These are phyloP conservation scores for Hysterangium stoloniferum DNA, from an alignment of 768 basidiomycete genomes.

Conservation along the genomic window DNA sequence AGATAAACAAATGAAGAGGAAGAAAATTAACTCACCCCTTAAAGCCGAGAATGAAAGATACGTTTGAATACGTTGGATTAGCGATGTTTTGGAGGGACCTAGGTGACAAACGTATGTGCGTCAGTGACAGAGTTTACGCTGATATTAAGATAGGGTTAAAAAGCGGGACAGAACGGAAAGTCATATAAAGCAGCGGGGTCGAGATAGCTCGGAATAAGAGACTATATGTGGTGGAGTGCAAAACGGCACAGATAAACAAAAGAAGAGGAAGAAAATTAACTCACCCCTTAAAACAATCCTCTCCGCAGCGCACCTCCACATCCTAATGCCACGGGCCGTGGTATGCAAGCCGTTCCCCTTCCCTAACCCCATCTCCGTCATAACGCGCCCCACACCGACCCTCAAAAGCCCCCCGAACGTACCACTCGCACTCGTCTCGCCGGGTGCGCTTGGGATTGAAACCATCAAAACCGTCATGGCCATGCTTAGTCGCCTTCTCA, in stretches of 20 bases:
- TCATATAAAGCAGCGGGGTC: constrained; percentile 21
- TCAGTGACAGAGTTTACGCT: no score
- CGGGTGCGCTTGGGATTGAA: no score
- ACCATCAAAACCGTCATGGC: no score
- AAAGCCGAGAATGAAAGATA: no score
- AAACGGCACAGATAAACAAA: neutral
- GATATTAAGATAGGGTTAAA: constrained; percentile 28
- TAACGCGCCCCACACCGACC: constrained; percentile 14
- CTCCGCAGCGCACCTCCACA: constrained; percentile 46
- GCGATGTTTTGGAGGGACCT: no score
- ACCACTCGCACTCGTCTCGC: constrained; percentile 28
- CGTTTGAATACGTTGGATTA: no score
- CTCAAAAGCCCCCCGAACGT: constrained; percentile 31
- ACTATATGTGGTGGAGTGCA: constrained; percentile 2
- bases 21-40: constrained; percentile 24
- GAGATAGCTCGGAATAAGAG: no score
- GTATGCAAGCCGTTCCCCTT: constrained; percentile 21
- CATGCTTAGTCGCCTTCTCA: no score
- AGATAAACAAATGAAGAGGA: no score
- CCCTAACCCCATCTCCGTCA: constrained; percentile 14
- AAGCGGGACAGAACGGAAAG: constrained; percentile 7
- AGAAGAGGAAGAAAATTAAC: no score
- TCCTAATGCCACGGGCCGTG: constrained; percentile 34
- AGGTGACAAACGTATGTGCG: no score
- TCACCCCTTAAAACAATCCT: constrained; percentile 33